A percentile compares a stretch with the other conserved stretches of the same genome.
Conservation (phyloP, 371 early-diverging fungal genomes). For the Mortierella sp. region DNA sequence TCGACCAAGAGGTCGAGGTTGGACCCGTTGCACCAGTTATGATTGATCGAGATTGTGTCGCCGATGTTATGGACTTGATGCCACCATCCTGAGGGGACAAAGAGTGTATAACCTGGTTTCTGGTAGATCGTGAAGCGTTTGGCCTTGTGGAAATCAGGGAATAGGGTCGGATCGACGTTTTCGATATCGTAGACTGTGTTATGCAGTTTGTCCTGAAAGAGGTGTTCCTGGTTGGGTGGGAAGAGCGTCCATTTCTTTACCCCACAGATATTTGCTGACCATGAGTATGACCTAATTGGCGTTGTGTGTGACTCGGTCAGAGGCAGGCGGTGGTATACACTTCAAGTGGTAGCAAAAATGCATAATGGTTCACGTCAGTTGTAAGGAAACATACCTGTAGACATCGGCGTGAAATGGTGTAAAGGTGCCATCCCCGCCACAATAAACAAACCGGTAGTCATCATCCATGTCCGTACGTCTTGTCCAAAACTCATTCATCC, state of each 20-base stretch:
- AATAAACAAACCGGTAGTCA: conserved; percentile 81
- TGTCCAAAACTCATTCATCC: conserved; percentile 80
- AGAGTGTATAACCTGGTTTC: conserved; percentile 74
- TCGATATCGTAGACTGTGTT: conserved; percentile 73
- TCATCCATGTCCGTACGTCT: conserved; percentile 61
- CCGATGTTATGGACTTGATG: conserved; percentile 82
- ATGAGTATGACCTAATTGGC: conserved; percentile 73
- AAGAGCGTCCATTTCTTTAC: conserved; percentile 80
- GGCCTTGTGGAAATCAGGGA: conserved; percentile 67
- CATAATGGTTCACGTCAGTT: too few species aligned
- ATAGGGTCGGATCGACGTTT: conserved; percentile 61
- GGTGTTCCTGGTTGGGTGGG: conserved; percentile 71
- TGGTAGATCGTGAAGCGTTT: conserved; percentile 67
- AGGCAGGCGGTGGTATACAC: too few species aligned
- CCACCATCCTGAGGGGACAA: conserved; percentile 85
- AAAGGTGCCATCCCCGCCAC: conserved; percentile 79
- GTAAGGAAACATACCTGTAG: conserved; percentile 59
- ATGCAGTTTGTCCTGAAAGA: conserved; percentile 62
- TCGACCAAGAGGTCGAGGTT: conserved; percentile 65
- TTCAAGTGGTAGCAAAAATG: too few species aligned
- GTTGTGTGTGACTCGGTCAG: not conserved
- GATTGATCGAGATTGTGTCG: conserved; percentile 83
- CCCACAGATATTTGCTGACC: conserved; percentile 86
- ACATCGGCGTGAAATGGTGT: conserved; percentile 88
- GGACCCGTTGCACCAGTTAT: conserved; percentile 79